phyloP scores from a whole-genome alignment of 306 rosid species.

The Luffa aegyptiaca region DNA sequence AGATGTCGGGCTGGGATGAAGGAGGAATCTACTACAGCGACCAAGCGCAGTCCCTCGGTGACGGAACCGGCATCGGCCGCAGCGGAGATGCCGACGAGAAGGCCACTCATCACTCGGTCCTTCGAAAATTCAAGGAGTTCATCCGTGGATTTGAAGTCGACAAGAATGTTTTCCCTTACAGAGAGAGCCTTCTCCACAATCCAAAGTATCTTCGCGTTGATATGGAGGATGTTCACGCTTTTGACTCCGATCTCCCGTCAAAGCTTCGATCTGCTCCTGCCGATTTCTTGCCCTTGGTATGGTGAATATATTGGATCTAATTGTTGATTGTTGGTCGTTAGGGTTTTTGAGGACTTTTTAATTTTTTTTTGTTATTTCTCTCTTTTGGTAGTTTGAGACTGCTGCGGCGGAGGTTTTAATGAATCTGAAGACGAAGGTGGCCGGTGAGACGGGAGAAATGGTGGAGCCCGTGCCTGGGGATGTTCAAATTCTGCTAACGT shows the following conservation, averaged over 20 bases:
- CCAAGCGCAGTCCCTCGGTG: conserved; percentile 83
- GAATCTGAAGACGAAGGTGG: conserved; percentile 69
- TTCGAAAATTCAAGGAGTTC: conserved; percentile 87
- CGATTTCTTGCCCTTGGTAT: conserved; percentile 70
- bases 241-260: conserved; percentile 68
- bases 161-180: conserved; percentile 64
- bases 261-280: conserved; percentile 76
- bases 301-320: neutral
- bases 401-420: conserved; percentile 93
- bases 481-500: conserved; percentile 84
- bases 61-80: conserved; percentile 25
- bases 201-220: conserved; percentile 52
- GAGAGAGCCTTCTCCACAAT: conserved; percentile 69
- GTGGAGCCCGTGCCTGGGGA: conserved; percentile 78
- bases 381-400: conserved; percentile 56
- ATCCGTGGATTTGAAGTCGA: conserved; percentile 69
- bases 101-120: conserved; percentile 53
- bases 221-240: conserved; percentile 66
- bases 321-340: neutral
- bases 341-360: neutral
- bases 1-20: conserved; percentile 98
- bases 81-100: conserved; percentile 24
- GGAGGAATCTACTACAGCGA: conserved; percentile 93
- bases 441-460: conserved; percentile 73
- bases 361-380: too few relatives aligned